Conservation (phyloP, 2,329 filamentous ascomycete genomes). For the Fusarium sp. region DNA sequence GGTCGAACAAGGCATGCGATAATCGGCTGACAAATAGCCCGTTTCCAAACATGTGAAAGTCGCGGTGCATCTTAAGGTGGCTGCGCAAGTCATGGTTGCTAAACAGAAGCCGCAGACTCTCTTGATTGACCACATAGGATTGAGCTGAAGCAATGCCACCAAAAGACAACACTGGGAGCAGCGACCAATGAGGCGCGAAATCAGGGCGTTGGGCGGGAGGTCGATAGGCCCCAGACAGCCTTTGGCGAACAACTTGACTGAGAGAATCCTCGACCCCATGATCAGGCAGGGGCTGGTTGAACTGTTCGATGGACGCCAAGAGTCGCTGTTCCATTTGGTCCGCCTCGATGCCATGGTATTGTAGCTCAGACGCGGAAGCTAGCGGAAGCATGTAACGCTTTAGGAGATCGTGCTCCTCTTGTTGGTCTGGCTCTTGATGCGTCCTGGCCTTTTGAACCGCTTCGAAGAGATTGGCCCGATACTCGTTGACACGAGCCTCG, state of each 20-base stretch:
- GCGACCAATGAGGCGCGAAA: slow-evolving; percentile 66
- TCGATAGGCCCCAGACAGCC: slow-evolving; percentile 48
- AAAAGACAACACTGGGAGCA: slow-evolving; percentile 78
- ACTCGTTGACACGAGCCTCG: slow-evolving; percentile 66
- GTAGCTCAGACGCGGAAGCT: slow-evolving; percentile 39
- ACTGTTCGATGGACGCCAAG: slow-evolving; percentile 61
- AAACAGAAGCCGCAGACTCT: slow-evolving; percentile 81
- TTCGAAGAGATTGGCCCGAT: slow-evolving; percentile 44
- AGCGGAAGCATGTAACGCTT: neutral
- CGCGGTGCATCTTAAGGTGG: slow-evolving; percentile 79
- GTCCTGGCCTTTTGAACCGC: slow-evolving; percentile 33
- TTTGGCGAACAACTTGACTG: slow-evolving; percentile 52
- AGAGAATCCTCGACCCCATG: slow-evolving; percentile 49
- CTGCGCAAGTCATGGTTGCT: slow-evolving; percentile 74
- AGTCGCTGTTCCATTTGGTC: slow-evolving; percentile 59
- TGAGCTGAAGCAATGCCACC: slow-evolving; percentile 79
- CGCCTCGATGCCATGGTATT: slow-evolving; percentile 62
- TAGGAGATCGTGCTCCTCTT: neutral
- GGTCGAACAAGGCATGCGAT: slow-evolving; percentile 85
- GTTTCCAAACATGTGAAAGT: slow-evolving; percentile 87
- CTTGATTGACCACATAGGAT: slow-evolving; percentile 79
- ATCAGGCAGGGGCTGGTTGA: slow-evolving; percentile 47
- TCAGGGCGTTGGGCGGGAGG: slow-evolving; percentile 37
- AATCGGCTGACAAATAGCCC: slow-evolving; percentile 84
- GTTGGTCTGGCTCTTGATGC: neutral